Conservation (phyloP, 31 red algal genomes). For the Odonthalia washingtoniensis region DNA sequence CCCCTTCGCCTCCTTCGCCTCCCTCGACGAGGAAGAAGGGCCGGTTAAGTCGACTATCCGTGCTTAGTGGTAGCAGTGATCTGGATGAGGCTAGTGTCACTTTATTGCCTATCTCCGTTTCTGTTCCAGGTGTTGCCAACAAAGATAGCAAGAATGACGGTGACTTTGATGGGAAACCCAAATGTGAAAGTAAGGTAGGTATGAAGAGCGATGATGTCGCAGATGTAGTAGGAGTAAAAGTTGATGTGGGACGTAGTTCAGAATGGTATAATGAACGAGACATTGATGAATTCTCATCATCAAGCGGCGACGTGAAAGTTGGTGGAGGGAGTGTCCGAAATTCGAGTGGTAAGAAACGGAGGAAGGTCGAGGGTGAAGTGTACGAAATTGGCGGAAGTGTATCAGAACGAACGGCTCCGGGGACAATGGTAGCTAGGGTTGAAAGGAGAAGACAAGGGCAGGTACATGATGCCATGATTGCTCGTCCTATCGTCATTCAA, state of each 20-base stretch:
- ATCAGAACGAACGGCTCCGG: not conserved
- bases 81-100: too few relatives aligned
- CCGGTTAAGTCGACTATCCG: not conserved
- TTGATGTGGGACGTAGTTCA: not conserved
- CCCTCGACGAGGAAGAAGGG: not conserved
- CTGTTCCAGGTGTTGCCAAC: too few relatives aligned
- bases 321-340: not conserved
- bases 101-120: too few relatives aligned
- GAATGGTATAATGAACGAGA: constrained; percentile 75
- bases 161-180: too few relatives aligned
- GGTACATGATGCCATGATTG: too few relatives aligned
- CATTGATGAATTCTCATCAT: constrained; percentile 66
- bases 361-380: constrained; percentile 5
- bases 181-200: too few relatives aligned
- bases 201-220: not conserved
- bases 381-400: not conserved
- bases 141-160: too few relatives aligned
- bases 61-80: too few relatives aligned
- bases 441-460: too few relatives aligned
- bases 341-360: not conserved
- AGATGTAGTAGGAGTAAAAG: not conserved
- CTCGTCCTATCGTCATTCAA: too few relatives aligned
- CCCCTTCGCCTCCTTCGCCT: not conserved
- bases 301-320: constrained; percentile 19
- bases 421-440: too few relatives aligned